Base-by-base conservation (phyloP, 176 grass and related monocot genomes). In the Bromus sterilis region DNA sequence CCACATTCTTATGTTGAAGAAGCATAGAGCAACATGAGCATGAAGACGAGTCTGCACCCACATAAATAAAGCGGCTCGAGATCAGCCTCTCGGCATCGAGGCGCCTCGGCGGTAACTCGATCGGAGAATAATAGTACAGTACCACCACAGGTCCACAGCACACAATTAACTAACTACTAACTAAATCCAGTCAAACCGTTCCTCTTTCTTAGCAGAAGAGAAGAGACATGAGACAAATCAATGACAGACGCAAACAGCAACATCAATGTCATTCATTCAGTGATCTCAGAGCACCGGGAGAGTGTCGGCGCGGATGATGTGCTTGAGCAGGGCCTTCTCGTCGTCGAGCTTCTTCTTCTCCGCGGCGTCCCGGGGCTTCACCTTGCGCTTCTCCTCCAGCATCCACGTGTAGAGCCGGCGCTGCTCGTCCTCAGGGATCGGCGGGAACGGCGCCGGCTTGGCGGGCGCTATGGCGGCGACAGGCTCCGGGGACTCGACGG, bases 371-470 rank as follows among this genome's bases (percentile, higher is more conserved):
- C 40, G 60, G 5, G 88, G 85, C 77, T 88, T 93, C 39, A 93
- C 66, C 76, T 98, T 98, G 39, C 96, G 86, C 82, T 93, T 99
- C 88, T 99, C 96, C 42, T 99, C 90, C 76, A 99, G 78, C 80
- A 99, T 95, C 96, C 96, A 99, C 53, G 85, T 89, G 82, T 87
- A 95, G 42, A 95, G 84, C 32, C 86, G 60, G 53, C 85, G 91
- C 65, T 99, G 88, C 57, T 99, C 89, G 4, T 99, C 90, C 78
- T 92, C 55, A 0, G 90, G 37, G 63, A 99, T 88, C 56, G 96
- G 90, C 32, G 90, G 86, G 44, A 91, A 85, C 76, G 40, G 37
- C 35, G 4, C 37, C 37, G 37, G 8, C 79, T 84, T 93, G 36
- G 35, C 35, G 24, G 87, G 82, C 1, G 24, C 62, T 26, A 69